These are phyloP conservation scores for Trichoderma gamsii DNA, from an alignment of 495 filamentous ascomycete genomes.

Conservation along the genomic window DNA sequence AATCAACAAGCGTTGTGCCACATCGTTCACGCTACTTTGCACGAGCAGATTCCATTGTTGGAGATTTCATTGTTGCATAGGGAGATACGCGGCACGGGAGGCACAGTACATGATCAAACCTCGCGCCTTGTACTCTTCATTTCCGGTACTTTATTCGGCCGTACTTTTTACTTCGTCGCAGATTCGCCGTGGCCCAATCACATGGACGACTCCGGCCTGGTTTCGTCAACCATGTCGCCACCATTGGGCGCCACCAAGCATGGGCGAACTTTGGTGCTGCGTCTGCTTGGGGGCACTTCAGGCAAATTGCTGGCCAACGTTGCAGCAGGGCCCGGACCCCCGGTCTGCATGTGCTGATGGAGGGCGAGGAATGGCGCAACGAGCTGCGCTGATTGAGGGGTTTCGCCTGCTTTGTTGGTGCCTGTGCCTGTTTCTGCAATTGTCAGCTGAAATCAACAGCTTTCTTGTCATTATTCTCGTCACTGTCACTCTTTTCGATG, in stretches of 20 bases:
- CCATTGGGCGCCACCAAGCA: neutral
- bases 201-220: neutral
- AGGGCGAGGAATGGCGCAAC: conserved; percentile 1
- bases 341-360: neutral
- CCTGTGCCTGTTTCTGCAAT: neutral
- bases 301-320: neutral
- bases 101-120: neutral
- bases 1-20: no score
- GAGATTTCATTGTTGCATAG: no score
- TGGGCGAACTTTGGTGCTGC: no score
- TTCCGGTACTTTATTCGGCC: neutral
- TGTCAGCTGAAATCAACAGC: neutral
- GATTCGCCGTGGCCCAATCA: neutral
- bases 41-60: no score
- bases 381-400: neutral
- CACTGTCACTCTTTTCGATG: no score
- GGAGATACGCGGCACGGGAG: no score
- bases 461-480: neutral
- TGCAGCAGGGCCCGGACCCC: neutral
- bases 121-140: neutral
- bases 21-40: no score
- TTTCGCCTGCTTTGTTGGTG: neutral
- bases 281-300: neutral
- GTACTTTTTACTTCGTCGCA: neutral
- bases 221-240: conserved; percentile 4